These are phyloP conservation scores for Buxus sempervirens DNA, from an alignment of 164 flowering plant species.

Conservation along the genomic window DNA sequence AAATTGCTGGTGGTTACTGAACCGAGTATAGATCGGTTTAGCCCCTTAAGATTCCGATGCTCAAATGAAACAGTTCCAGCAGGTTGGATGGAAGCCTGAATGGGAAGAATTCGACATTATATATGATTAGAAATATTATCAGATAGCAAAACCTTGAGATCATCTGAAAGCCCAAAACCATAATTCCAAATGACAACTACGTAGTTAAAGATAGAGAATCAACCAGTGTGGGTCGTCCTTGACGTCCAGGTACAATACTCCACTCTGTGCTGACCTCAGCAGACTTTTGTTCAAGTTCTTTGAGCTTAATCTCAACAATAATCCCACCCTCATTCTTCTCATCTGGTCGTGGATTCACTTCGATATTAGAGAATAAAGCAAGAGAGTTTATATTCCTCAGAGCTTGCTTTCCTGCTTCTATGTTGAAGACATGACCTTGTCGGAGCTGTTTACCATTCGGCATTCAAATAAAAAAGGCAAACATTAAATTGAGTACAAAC, in stretches of 20 bases:
- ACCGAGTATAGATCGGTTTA: conserved; percentile 88
- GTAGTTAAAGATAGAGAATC: background rate
- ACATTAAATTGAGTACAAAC: background rate
- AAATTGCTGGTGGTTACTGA: conserved; percentile 96
- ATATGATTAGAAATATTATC: too few relatives aligned
- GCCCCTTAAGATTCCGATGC: conserved; percentile 82
- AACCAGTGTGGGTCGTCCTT: conserved; percentile 96
- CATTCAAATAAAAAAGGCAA: background rate
- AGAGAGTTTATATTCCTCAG: conserved; percentile 85
- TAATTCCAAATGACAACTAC: background rate
- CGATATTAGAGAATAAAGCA: conserved; percentile 87
- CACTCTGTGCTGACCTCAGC: conserved; percentile 98
- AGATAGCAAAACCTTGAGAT: background rate
- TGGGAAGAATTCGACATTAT: background rate
- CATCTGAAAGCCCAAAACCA: background rate
- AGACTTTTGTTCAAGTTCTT: conserved; percentile 90
- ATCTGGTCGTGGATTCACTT: conserved; percentile 95
- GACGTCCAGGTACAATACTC: conserved; percentile 98
- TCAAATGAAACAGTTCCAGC: conserved; percentile 98
- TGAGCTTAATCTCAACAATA: conserved; percentile 92
- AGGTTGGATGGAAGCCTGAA: conserved; percentile 95
- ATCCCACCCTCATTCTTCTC: conserved; percentile 97
- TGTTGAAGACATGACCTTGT: conserved; percentile 80
- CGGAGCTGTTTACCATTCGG: conserved; percentile 55
- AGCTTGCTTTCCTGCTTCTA: conserved; percentile 96